Percentiles rank a stretch among this genome's conserved stretches.
Evolutionary conservation across 1,284 basidiomycete genomes (phyloP).

Genomic region (Cryptococcus maquisensis): DNA sequence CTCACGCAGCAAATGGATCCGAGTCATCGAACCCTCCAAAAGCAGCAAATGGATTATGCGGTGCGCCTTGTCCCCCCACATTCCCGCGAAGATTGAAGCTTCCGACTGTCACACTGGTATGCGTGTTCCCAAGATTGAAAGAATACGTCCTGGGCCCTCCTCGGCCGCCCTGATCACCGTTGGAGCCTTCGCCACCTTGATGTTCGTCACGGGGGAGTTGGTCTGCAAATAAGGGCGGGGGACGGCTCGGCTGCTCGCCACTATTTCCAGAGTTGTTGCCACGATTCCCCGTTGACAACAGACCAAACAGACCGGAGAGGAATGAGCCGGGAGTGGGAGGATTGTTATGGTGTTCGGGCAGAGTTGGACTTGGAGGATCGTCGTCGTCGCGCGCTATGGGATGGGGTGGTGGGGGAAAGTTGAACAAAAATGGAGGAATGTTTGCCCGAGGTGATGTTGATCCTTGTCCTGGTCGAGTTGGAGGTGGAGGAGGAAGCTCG

Average conservation of each 20-base stretch:
- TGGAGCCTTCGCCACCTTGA: not conserved
- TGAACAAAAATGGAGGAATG: not conserved
- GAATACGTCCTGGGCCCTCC: conserved; percentile 18
- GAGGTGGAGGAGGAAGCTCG: conserved; percentile 40
- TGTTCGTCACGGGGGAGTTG: not conserved
- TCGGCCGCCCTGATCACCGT: not conserved
- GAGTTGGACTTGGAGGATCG: not conserved
- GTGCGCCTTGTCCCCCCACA: conserved; percentile 1
- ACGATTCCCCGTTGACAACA: conserved; percentile 2
- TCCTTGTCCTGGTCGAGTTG: conserved; percentile 19
- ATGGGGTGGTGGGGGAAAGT: not conserved
- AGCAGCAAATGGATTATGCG: conserved; percentile 1
- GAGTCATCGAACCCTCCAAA: conserved; percentile 7
- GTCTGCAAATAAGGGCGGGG: not conserved
- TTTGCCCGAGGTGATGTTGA: not conserved
- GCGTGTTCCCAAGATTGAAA: conserved; percentile 32
- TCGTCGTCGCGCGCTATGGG: not conserved
- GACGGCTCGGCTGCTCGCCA: not conserved
- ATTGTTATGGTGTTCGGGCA: not conserved
- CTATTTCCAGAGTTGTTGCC: not conserved
- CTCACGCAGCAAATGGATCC: conserved; percentile 11
- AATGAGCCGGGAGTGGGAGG: conserved; percentile 3
- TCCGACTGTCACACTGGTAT: conserved; percentile 26
- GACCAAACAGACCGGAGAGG: conserved; percentile 9
- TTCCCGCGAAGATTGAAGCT: conserved; percentile 6